Base-by-base conservation (phyloP, 192 early-diverging fungal genomes). In the Entomortierella beljakovae region DNA sequence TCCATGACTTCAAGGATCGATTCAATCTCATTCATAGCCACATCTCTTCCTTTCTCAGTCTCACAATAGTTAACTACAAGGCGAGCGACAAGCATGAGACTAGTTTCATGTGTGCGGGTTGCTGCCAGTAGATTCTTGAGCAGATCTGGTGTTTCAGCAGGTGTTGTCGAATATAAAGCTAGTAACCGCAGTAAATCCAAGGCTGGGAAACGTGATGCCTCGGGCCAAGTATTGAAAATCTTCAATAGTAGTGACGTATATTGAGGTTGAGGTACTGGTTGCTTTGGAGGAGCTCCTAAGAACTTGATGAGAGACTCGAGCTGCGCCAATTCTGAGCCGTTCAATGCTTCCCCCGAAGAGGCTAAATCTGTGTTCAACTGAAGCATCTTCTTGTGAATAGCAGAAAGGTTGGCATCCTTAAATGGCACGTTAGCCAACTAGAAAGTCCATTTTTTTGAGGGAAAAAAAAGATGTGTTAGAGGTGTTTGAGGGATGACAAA, bases 151-250 rank as follows among this genome's bases (percentile, higher is more conserved):
- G 68, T 72, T 71, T 87, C 58, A 55, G 89, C 74, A 18, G 89
- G 74, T 31, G 64, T 57, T 3, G 86, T 76, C 1, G 89, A 82
- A 51, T 87, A 81, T 3, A 94, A 71, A 0, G 90, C 86, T 4
- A 81, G 68, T 15, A 97, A 73, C 3, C 97, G 91, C 25, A 98
- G 64, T 23, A 98, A 70, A 68, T 99, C 97, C 33, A 99, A 86
- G 7, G 87, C 91, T 80, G 69, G 52, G 53, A 77, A 73, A 25
- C 42, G 68, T 73, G 57, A 66, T 23, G 57, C 71, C 18, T 82
- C 77, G 6, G 95, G 93, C 96, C 96, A 99, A 2, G 64, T 40
- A 37, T 86, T 66, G 28, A 85, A 86, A 20, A 91, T 68, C 40
- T 86, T 87, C 31, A 85, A 42, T 37, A 95, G 53, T 13, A 85